Conservation (phyloP, 257 asterid species). For the Nicotiana noctiflora region DNA sequence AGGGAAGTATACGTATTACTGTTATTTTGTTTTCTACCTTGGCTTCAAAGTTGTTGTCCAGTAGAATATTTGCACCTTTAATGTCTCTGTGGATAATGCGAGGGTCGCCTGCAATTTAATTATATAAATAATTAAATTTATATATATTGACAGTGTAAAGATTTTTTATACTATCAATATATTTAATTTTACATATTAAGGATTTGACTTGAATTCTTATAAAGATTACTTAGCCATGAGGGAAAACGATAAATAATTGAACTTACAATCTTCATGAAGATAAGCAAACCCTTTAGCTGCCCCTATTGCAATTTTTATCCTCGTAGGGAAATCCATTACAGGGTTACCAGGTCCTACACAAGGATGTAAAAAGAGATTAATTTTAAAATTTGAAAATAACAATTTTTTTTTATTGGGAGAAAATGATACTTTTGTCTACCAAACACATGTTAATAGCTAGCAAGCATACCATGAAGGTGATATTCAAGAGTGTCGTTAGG, state of each 20-base stretch:
- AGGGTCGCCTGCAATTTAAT: conserved; percentile 36
- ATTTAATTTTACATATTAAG: too few species aligned
- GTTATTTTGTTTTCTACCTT: conserved; percentile 14
- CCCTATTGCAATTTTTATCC: conserved; percentile 80
- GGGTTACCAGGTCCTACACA: conserved; percentile 60
- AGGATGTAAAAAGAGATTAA: background rate
- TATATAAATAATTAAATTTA: background rate
- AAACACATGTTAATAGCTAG: too few species aligned
- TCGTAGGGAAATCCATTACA: conserved; percentile 58
- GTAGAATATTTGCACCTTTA: conserved; percentile 42
- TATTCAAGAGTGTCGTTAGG: background rate
- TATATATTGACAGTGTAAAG: too few species aligned
- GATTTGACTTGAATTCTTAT: too few species aligned
- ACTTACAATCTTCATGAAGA: conserved; percentile 81
- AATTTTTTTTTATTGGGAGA: too few species aligned
- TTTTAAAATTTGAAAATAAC: background rate
- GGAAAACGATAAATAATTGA: background rate
- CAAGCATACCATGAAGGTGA: conserved; percentile 6
- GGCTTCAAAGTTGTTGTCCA: conserved; percentile 40
- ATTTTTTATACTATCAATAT: too few species aligned
- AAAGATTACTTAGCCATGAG: background rate
- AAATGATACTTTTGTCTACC: too few species aligned
- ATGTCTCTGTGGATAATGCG: conserved; percentile 46
- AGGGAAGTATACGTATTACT: too few species aligned
- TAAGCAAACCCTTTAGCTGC: conserved; percentile 89